These are phyloP conservation scores for Trametes gibbosa DNA, from an alignment of 768 basidiomycete species.

Conservation along the genomic window DNA sequence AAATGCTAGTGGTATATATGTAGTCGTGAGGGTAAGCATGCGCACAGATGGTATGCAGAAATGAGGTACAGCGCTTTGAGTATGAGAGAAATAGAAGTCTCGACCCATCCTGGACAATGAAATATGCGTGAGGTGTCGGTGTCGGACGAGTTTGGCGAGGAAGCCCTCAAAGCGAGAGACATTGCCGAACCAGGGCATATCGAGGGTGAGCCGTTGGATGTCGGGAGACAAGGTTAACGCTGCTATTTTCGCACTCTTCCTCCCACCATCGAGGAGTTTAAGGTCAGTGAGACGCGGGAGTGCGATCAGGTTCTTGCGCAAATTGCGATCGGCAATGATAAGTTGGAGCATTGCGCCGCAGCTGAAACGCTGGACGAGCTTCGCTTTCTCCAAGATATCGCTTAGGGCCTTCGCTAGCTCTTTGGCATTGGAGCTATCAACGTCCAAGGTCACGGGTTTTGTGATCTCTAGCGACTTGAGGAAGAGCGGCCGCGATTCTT, in stretches of 20 bases:
- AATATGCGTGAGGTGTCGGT: background rate
- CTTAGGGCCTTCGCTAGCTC: background rate
- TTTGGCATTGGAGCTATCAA: background rate
- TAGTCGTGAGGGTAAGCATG: background rate
- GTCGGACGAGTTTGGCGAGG: background rate
- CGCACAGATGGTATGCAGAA: constrained; percentile 1
- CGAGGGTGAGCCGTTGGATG: background rate
- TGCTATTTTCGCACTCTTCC: background rate
- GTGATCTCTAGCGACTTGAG: constrained; percentile 5
- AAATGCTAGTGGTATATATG: background rate
- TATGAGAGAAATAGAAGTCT: too few species aligned
- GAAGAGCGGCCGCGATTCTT: background rate
- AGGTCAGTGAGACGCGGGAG: background rate
- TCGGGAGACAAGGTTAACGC: background rate
- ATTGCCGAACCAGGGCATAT: background rate
- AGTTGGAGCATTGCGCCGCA: constrained; percentile 1
- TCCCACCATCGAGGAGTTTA: background rate
- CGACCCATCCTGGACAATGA: background rate
- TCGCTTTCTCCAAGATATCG: background rate
- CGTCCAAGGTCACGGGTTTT: constrained; percentile 7
- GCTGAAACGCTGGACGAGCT: background rate
- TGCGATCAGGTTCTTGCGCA: background rate
- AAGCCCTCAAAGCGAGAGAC: background rate
- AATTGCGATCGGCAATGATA: background rate
- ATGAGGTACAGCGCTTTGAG: background rate